Evolutionary conservation across 148 eudicot species (phyloP), one percentile per base, ranked within the genome.

Genomic region (Beta vulgaris): DNA sequence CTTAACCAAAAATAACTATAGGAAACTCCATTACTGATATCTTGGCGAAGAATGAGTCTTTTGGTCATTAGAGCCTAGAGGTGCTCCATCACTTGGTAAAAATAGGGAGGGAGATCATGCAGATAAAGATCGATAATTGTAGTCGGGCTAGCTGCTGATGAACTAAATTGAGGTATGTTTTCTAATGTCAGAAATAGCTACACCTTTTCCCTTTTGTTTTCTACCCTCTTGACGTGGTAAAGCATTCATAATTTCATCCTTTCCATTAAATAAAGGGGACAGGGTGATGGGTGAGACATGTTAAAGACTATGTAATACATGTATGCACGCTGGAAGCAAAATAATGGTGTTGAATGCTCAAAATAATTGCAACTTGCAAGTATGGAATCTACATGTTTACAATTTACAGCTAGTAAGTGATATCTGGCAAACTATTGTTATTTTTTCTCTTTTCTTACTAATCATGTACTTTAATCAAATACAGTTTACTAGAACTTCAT

Each of bases 271-370:
- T 19, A 1, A 35, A 19, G 40, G 43, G 42, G 11, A 16, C 36
- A 59, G n/a, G 40, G n/a, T 61, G 39, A 61, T n/a, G 14, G 11
- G n/a, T 61, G 43, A 63, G 43, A 63, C 68, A 34, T 63, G 68
- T 35, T 13, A 3, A 36, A 2, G 25, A 63, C 68, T 63, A 68
- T 9, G 36, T 69, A 69, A 15, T 26, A 44, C 72, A 46, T 69
- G 72, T 57, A 29, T 28, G 39, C 72, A 69, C 57, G 57, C 72
- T 5, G 39, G 39, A 48, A 69, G 19, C 72, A 39, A 4, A 46
- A 44, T 16, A 67, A 44, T 44, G 25, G 23, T 9, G 13, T 25
- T 36, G 26, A 16, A 19, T 19, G 23, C 12, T 36, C 26, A 14
- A 31, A 32, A 15, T 4, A 35, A 63, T 63, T 63, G 43, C 68